A percentile compares a stretch with the other conserved stretches of the same genome.
These are phyloP conservation scores for Ensete glaucum DNA, from an alignment of 176 grass and related monocot species.

Conservation along the genomic window DNA sequence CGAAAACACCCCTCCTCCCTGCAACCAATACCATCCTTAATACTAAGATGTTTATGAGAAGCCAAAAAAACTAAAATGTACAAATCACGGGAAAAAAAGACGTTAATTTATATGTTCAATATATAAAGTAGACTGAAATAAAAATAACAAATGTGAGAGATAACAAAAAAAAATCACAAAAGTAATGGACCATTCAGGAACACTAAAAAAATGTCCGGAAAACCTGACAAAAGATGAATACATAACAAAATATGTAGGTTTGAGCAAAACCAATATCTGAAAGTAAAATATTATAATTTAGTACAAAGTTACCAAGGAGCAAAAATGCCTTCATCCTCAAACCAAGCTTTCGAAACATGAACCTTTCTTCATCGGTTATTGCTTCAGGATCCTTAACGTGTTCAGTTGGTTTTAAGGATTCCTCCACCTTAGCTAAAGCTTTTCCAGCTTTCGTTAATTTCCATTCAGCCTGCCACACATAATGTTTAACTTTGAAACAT, in stretches of 20 bases:
- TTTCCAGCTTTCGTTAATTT: conserved; percentile 7
- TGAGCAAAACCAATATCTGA: neutral
- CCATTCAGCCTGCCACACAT: conserved; percentile 35
- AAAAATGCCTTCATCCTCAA: conserved; percentile 84
- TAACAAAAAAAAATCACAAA: too few relatives aligned
- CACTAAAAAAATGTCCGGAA: neutral
- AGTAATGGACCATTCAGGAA: too few relatives aligned
- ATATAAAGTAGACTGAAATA: neutral
- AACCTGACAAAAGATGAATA: neutral
- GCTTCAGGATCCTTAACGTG: conserved; percentile 74
- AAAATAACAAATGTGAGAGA: neutral
- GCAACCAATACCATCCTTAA: neutral
- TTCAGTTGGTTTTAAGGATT: conserved; percentile 56
- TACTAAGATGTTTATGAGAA: neutral
- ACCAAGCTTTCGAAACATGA: conserved; percentile 88
- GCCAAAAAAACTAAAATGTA: neutral
- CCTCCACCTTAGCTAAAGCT: conserved; percentile 64
- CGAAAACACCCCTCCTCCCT: conserved; percentile 90
- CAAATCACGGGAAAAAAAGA: neutral
- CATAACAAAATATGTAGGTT: conserved; percentile 6
- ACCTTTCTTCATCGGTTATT: conserved; percentile 87
- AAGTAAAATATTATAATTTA: neutral
- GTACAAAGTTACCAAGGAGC: conserved; percentile 64
- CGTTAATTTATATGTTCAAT: conserved; percentile 2
- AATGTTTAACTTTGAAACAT: neutral